These are phyloP conservation scores for Asclepias syriaca DNA, from an alignment of 257 asterid species.

Conservation along the genomic window DNA sequence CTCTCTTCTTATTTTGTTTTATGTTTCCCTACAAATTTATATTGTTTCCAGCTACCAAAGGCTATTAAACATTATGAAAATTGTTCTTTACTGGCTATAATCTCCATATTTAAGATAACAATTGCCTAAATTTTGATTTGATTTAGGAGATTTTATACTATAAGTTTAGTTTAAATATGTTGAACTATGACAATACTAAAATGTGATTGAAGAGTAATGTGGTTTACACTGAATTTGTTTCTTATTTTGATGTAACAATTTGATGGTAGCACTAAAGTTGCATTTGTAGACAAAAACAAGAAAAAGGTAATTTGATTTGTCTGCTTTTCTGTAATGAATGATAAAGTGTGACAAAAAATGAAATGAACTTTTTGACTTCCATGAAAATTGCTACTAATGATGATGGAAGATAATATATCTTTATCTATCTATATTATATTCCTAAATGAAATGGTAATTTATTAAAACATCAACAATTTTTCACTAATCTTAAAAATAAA, in stretches of 20 bases:
- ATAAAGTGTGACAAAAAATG: not conserved
- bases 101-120: not conserved
- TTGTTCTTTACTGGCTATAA: not conserved
- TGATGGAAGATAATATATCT: too few relatives aligned
- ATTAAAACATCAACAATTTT: too few relatives aligned
- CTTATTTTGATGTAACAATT: not conserved
- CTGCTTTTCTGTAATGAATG: not conserved
- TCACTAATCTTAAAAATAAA: not conserved
- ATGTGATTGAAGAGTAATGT: not conserved
- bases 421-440: too few relatives aligned
- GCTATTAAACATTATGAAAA: constrained; percentile 1
- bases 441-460: not conserved
- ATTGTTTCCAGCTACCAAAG: not conserved
- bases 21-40: not conserved
- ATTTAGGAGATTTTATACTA: not conserved
- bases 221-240: not conserved
- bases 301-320: not conserved
- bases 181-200: too few relatives aligned
- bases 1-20: not conserved
- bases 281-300: not conserved
- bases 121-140: not conserved
- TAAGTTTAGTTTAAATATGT: too few relatives aligned
- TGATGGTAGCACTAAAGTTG: not conserved
- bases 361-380: not conserved
- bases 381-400: too few relatives aligned